Percentiles rank a stretch among this genome's conserved stretches.
These are phyloP conservation scores for Saitozyma podzolica DNA, from an alignment of 768 basidiomycete genomes.

Conservation along the genomic window DNA sequence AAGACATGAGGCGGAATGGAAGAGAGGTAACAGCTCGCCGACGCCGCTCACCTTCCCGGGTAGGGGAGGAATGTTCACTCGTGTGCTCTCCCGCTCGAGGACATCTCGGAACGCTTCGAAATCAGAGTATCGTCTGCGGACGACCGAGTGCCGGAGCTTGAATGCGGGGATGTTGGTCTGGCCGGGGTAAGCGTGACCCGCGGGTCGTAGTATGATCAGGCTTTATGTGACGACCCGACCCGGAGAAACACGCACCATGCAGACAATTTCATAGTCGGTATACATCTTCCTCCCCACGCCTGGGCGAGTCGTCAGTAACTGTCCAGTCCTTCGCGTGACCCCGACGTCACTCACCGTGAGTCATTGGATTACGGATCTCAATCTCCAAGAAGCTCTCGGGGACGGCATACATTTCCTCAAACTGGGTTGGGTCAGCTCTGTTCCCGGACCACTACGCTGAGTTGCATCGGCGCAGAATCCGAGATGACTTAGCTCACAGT, in stretches of 20 bases:
- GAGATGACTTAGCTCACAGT: conserved; percentile 30
- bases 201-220: neutral
- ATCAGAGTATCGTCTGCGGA: conserved; percentile 84
- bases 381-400: conserved; percentile 97
- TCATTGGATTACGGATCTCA: conserved; percentile 94
- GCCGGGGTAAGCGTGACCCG: no score
- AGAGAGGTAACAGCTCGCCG: neutral
- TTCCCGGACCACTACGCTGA: neutral
- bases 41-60: conserved; percentile 69
- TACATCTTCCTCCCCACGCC: conserved; percentile 98
- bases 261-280: conserved; percentile 98
- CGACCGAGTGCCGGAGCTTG: conserved; percentile 88
- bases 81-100: conserved; percentile 91
- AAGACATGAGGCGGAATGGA: neutral
- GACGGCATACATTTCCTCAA: conserved; percentile 97
- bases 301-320: conserved; percentile 43
- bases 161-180: conserved; percentile 99
- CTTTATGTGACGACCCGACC: neutral
- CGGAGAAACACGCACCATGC: conserved; percentile 66
- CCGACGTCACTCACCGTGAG: conserved; percentile 67
- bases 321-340: neutral
- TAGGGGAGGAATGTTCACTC: conserved; percentile 95
- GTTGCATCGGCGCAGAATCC: neutral
- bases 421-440: conserved; percentile 16
- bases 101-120: conserved; percentile 98